Evolutionary conservation across 2,329 filamentous ascomycete species (phyloP).

Genomic region (Pseudogymnoascus sp.): DNA sequence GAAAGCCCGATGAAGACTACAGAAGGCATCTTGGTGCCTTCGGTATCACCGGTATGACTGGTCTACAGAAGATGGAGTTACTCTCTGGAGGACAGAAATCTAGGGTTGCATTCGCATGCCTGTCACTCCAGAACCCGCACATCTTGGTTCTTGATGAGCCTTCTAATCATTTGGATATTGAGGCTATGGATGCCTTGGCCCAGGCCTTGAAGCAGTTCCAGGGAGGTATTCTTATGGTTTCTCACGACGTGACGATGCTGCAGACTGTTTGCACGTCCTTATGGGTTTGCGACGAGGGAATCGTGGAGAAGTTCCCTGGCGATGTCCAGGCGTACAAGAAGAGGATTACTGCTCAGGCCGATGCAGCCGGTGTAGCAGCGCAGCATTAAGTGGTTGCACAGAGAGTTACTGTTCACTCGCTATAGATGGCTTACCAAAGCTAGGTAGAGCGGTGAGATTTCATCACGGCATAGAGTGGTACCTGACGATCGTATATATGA

Average conservation of each 20-base stretch:
- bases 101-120: constrained; percentile 93
- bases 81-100: constrained; percentile 97
- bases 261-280: constrained; percentile 90
- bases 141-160: constrained; percentile 97
- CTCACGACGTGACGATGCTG: constrained; percentile 97
- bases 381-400: constrained; percentile 39
- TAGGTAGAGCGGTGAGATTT: neutral
- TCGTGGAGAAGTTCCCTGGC: constrained; percentile 90
- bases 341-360: constrained; percentile 82
- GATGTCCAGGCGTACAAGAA: constrained; percentile 98
- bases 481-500: neutral
- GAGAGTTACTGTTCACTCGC: neutral
- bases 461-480: neutral
- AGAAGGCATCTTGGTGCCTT: constrained; percentile 87
- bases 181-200: constrained; percentile 94
- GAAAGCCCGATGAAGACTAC: constrained; percentile 92
- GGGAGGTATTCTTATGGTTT: constrained; percentile 96
- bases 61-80: constrained; percentile 89
- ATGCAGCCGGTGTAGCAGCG: constrained; percentile 78
- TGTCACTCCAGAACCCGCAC: constrained; percentile 88
- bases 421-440: neutral
- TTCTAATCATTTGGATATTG: constrained; percentile 97
- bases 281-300: constrained; percentile 94
- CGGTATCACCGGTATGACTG: constrained; percentile 87
- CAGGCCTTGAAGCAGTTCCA: constrained; percentile 79